phyloP scores from a whole-genome alignment of 1,139 yeast genomes.

The Kodamaea ohmeri region DNA sequence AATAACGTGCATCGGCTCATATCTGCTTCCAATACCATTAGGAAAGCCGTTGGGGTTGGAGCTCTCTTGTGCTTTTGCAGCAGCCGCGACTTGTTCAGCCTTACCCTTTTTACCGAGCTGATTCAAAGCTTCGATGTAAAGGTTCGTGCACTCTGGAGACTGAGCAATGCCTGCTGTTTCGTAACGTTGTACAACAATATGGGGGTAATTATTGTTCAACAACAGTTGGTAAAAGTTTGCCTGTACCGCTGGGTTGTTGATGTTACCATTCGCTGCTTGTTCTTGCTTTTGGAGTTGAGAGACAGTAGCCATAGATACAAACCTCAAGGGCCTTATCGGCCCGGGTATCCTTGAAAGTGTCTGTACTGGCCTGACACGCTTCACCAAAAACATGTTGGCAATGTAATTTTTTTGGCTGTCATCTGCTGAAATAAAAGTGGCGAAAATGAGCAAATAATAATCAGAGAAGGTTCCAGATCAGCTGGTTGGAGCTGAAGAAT shows the following conservation, averaged over 20 bases:
- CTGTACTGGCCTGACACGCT: constrained; percentile 1
- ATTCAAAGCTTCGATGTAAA: constrained; percentile 77
- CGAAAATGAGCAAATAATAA: constrained; percentile 1
- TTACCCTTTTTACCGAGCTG: constrained; percentile 74
- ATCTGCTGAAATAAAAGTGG: not conserved
- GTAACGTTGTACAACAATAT: constrained; percentile 84
- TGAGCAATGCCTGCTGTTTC: constrained; percentile 90
- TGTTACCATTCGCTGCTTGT: constrained; percentile 73
- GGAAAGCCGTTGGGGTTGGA: constrained; percentile 30
- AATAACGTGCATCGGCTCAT: constrained; percentile 86
- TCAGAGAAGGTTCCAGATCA: no score
- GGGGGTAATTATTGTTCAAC: constrained; percentile 81
- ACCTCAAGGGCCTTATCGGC: not conserved
- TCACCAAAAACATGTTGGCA: not conserved
- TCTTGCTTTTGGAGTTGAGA: constrained; percentile 64
- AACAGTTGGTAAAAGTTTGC: constrained; percentile 77
- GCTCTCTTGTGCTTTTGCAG: constrained; percentile 20
- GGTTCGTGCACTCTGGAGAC: constrained; percentile 69
- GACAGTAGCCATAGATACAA: constrained; percentile 26
- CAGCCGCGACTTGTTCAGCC: constrained; percentile 58
- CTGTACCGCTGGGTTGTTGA: constrained; percentile 67
- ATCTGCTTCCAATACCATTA: constrained; percentile 47
- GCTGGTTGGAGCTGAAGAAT: no score
- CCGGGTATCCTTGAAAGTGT: not conserved
- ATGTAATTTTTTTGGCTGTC: constrained; percentile 1